phyloP scores from a whole-genome alignment of 139 green algal species.

The Ettlia oleoabundans region DNA sequence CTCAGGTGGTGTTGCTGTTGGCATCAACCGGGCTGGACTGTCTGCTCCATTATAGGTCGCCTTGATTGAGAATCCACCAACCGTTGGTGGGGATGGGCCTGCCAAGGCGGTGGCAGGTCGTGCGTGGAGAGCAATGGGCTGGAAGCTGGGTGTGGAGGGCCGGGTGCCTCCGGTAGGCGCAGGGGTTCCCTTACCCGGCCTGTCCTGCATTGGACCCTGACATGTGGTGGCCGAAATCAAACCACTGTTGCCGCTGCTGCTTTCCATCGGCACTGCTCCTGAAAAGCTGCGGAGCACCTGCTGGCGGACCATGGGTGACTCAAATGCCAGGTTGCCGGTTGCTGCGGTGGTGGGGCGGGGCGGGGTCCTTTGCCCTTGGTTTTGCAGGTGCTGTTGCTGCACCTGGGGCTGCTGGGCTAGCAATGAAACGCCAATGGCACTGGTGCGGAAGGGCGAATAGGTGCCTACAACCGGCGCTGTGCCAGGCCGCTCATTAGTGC shows the following conservation, averaged over 20 bases:
- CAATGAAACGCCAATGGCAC: background rate
- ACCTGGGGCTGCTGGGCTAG: background rate
- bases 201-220: too few relatives aligned
- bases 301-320: too few relatives aligned
- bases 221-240: too few relatives aligned
- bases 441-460: background rate
- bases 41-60: background rate
- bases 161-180: background rate
- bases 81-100: too few relatives aligned
- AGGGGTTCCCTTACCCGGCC: background rate
- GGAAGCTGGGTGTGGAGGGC: slow-evolving; percentile 33
- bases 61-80: slow-evolving; percentile 29
- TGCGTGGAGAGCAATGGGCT: background rate
- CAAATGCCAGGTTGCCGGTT: background rate
- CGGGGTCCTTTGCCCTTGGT: too few relatives aligned
- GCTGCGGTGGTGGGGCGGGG: background rate
- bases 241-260: too few relatives aligned
- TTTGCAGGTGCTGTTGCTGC: background rate
- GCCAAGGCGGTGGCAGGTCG: slow-evolving; percentile 18
- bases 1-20: too few relatives aligned
- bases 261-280: background rate
- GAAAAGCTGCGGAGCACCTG: slow-evolving; percentile 23
- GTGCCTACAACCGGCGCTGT: background rate
- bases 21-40: too few relatives aligned
- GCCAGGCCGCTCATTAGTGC: background rate